These are phyloP conservation scores for Eimeria sp. DNA, from an alignment of 169 alveolate genomes.

Conservation along the genomic window DNA sequence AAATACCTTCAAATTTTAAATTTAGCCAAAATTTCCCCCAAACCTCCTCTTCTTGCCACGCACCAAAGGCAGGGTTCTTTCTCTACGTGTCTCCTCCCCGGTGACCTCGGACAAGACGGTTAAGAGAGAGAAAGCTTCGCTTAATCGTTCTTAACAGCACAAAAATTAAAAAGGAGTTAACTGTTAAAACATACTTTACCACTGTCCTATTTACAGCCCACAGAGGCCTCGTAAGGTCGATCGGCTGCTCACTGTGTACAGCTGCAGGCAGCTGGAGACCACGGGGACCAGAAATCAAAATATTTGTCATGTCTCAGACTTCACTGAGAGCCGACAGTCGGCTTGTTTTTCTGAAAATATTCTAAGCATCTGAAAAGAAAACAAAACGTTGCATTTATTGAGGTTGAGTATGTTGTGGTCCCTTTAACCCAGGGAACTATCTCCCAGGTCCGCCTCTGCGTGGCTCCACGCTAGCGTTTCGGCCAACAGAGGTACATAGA, in stretches of 20 bases:
- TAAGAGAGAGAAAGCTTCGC: background rate
- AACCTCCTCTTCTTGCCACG: background rate
- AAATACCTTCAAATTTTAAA: background rate
- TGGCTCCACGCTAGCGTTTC: background rate
- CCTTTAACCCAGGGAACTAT: background rate
- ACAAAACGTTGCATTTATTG: background rate
- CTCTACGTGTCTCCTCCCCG: background rate
- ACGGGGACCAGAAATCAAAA: background rate
- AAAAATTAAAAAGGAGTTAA: background rate
- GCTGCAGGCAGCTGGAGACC: background rate
- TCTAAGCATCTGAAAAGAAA: background rate
- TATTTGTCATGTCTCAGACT: background rate
- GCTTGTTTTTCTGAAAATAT: background rate
- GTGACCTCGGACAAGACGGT: background rate
- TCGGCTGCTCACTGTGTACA: background rate
- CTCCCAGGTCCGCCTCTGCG: background rate
- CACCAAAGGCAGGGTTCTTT: background rate
- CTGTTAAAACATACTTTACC: background rate
- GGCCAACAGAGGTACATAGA: background rate
- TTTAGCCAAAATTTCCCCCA: background rate
- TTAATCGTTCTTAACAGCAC: background rate
- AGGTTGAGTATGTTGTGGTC: background rate
- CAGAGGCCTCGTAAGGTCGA: background rate
- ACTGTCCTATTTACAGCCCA: background rate
- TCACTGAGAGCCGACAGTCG: background rate